Base-by-base conservation (phyloP, 129 eudicot genomes). In the Erigeron canadensis region DNA sequence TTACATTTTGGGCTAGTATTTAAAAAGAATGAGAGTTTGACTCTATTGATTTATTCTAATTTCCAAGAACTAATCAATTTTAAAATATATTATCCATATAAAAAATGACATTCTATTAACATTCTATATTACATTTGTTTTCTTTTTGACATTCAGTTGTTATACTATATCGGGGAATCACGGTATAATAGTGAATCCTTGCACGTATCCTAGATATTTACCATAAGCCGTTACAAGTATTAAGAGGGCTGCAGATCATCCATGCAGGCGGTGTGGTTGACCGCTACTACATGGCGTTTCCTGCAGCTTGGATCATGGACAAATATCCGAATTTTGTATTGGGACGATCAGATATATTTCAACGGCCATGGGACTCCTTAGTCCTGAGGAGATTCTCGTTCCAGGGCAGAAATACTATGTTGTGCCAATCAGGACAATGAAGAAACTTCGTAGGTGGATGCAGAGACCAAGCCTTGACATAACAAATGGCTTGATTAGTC, bases 261-360 rank as follows among this genome's bases (percentile, higher is more conserved):
- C 91, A 86, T 76, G 84, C 81, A 7, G 91, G 96, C 39, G 91
- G 96, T 6, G 39, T 7, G 1, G 73, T 69, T n/a, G 96, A 89
- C 21, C 71, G 69, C 53, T 72, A 86, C 78, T 86, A 84, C 85
- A 89, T 89, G 96, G 96, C 96, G 18, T 57, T 82, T 5, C 91
- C 91, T 12, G 96, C 96, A 8, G 8, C 78, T 7, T 54, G 79
- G 81, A 86, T 86, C 70, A 81, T 89, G 28, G 81, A 81, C 2
- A 84, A 86, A 75, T 68, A 89, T 75, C 96, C 91, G 1, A 64
- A 82, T 55, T 84, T 65, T 62, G 69, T 80, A 16, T 75, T 89
- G 46, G 75, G 89, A 5, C 71, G 87, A 51, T 87, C 91, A 3
- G 96, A 86, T 8, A 72, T 89, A 34, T 89, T 89, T 55, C 57